Evolutionary conservation across 2,329 filamentous ascomycete genomes (phyloP).

Genomic region (Thermothelomyces thermophilus): DNA sequence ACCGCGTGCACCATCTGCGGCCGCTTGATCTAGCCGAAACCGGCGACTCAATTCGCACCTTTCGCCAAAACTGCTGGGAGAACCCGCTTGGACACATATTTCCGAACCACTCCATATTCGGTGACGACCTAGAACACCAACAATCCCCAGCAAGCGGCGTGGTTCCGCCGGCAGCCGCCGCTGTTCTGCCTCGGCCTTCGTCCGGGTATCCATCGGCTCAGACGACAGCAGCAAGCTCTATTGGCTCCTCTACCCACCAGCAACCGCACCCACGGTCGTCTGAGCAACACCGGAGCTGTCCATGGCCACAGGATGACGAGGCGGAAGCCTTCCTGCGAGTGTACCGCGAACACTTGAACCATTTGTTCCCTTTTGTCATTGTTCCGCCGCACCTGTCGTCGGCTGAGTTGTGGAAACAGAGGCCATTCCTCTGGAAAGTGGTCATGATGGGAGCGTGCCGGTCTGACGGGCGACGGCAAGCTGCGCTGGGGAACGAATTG

Average conservation of each 20-base stretch:
- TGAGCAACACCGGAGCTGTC: constrained; percentile 15
- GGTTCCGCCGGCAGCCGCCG: neutral
- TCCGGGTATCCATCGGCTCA: neutral
- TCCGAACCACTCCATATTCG: constrained; percentile 14
- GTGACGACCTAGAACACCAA: neutral
- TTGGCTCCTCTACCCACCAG: neutral
- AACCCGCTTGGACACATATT: constrained; percentile 34
- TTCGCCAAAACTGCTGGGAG: constrained; percentile 8
- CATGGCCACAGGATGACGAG: constrained; percentile 39
- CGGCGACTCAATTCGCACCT: neutral
- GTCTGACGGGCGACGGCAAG: constrained; percentile 39
- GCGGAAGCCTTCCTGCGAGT: constrained; percentile 34
- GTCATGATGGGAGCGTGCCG: constrained; percentile 41
- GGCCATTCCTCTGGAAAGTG: constrained; percentile 44
- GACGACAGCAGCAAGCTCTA: neutral
- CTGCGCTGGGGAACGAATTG: constrained; percentile 38
- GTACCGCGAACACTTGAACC: constrained; percentile 31
- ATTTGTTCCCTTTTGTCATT: constrained; percentile 41
- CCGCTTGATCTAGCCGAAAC: neutral
- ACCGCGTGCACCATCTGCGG: neutral
- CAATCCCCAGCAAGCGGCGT: neutral
- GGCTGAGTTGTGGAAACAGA: constrained; percentile 31
- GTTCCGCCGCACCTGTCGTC: constrained; percentile 34
- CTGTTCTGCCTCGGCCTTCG: neutral
- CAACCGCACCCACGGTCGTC: neutral